Evolutionary conservation across 352 stramenopile genomes (phyloP), one percentile per base, ranked within the genome.

Genomic region (Phytopythium aichiense): DNA sequence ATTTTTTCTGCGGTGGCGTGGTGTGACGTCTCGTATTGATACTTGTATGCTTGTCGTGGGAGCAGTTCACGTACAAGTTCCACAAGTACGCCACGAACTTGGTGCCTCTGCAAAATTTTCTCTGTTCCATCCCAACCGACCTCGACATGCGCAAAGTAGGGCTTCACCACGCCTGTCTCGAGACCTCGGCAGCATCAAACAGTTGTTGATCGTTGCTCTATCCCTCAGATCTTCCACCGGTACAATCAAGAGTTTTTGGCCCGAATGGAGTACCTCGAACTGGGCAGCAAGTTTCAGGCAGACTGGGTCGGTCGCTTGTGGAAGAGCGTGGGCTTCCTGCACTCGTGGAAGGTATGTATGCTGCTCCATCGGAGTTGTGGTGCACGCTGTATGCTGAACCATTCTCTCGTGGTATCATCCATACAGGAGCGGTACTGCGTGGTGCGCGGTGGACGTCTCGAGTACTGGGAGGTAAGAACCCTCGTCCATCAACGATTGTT

Each of bases 31-130:
- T 52, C 45, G 45, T 9, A 31, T 30, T 52, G n/a, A 52, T 22
- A 18, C n/a, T 52, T 52, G n/a, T 2, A 25, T 25, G n/a, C 9
- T 8, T 52, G 45, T 30, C 18, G 18, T 63, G 40, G 6, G 64
- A 20, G 33, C 58, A 79, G 71, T 76, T 79, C 54, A 76, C 71
- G 2, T 54, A 69, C 30, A 64, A 65, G 23, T 79, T 79, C 31
- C 71, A 79, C 57, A 61, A 69, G 35, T 25, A 68, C 18, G 35
- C 59, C 7, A 64, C 75, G 35, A 68, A 76, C 45, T 16, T 67
- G 16, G 56, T 74, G 46, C 65, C 65, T 12, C 43, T 79, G 28
- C 64, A 61, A n/a, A 79, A 79, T 37, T 67, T 79, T 7, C 51
- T 79, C 18, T 63, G 61, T n/a, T 68, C 65, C 3, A 70, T 76